Evolutionary conservation across 1,139 yeast genomes (phyloP), one percentile per base, ranked within the genome.

Genomic region (Lodderomyces oxycetoniae): DNA sequence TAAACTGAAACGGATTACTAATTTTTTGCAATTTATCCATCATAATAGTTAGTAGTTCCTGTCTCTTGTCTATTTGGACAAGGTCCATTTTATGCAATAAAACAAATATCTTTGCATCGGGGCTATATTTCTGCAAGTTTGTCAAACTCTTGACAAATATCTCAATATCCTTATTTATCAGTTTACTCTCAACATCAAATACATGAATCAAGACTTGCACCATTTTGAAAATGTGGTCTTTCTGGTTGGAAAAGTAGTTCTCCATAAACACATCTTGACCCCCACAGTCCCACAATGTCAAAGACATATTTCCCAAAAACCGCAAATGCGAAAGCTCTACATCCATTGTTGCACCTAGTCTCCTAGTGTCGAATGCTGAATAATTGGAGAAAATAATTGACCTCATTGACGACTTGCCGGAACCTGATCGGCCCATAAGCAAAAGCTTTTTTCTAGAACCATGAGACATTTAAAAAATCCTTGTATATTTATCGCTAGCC

Each of bases 221-320:
- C 85, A 87, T 87, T 49, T 88, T 84, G 63, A 91, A 91, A 31
- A 89, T 88, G 54, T 86, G 95, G 53, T 85, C 95, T 52, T 89
- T 74, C 53, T 89, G 91, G 38, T 84, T 77, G 5, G 93, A 77
- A 50, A 85, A 79, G 55, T 91, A 91, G 59, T 88, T 89, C 53
- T 89, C 96, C 86, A 93, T 89, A 50, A 89, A 93, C 3, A 85
- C 89, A 56, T 91, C 97, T 58, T 91, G 99, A 3, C 95, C 95
- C 46, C 98, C 99, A 61, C 98, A 91, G 57, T 91, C 99, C 98
- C 98, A 89, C 22, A 91, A 65, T 49, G 91, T 91, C 37, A 91
- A 69, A 1, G 96, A 88, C 94, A 91, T 87, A 55, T 91, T 89
- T 4, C 96, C 96, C 40, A 91, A 66, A 52, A 91, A 89, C 37